Conservation (phyloP, 257 asterid genomes). For the Scutellaria galericulata region DNA sequence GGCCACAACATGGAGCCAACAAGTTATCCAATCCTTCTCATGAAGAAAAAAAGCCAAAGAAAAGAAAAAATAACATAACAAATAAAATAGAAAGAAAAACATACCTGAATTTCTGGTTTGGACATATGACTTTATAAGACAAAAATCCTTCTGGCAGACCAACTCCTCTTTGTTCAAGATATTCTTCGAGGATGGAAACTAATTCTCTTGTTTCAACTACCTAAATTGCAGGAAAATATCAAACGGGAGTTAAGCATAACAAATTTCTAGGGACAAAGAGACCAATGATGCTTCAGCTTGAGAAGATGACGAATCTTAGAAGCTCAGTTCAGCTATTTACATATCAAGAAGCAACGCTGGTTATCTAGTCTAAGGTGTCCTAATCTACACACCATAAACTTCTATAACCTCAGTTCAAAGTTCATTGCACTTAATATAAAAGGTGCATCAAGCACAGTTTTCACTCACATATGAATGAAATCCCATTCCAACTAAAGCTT, state of each 20-base stretch:
- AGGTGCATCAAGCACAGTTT: no score
- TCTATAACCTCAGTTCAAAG: no score
- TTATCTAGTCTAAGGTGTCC: no score
- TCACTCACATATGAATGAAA: not conserved
- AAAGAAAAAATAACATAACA: constrained; percentile 2
- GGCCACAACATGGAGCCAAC: not conserved
- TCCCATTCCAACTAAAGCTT: constrained; percentile 9
- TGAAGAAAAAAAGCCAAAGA: not conserved
- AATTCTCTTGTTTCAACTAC: constrained; percentile 65
- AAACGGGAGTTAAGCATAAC: constrained; percentile 2
- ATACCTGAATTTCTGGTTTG: constrained; percentile 74
- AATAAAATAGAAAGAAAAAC: constrained; percentile 30
- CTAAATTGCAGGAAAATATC: constrained; percentile 46
- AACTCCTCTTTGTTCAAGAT: constrained; percentile 90
- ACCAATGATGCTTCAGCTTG: not conserved
- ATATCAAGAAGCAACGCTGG: no score
- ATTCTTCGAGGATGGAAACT: constrained; percentile 74
- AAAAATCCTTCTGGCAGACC: constrained; percentile 79
- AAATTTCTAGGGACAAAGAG: constrained; percentile 3
- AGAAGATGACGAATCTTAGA: not conserved
- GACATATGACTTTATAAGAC: constrained; percentile 79
- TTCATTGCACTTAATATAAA: no score
- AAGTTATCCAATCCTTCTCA: not conserved
- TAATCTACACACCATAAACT: no score
- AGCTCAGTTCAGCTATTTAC: no score